Conservation (phyloP, 371 early-diverging fungal species). For the Saksenaea vasiformis region DNA sequence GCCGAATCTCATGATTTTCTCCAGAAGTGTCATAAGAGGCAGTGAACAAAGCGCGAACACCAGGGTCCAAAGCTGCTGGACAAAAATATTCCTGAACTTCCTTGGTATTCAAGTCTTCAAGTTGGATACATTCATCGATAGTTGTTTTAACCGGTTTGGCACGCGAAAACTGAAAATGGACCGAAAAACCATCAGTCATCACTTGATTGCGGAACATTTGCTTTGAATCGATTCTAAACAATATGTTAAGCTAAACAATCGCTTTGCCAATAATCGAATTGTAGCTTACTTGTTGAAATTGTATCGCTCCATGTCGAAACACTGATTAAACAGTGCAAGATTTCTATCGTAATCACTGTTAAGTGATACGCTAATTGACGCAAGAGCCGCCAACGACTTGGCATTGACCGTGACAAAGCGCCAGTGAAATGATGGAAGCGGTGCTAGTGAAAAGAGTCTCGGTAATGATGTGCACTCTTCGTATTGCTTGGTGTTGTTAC, state of each 20-base stretch:
- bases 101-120: no score
- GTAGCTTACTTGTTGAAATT: not conserved
- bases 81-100: no score
- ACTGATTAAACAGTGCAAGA: not conserved
- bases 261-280: not conserved
- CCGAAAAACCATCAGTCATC: not conserved
- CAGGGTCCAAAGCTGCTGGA: no score
- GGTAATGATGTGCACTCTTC: not conserved
- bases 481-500: not conserved
- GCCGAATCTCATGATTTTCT: no score
- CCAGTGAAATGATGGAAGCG: not conserved
- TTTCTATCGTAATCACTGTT: not conserved
- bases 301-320: not conserved
- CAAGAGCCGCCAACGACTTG: not conserved
- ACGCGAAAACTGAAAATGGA: no score
- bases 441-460: not conserved
- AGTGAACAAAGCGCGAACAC: no score
- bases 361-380: not conserved
- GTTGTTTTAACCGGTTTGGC: no score
- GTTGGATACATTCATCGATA: no score
- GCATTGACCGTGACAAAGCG: not conserved
- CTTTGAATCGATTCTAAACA: not conserved
- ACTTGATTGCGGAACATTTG: not conserved
- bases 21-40: no score
- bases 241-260: not conserved